A percentile compares a stretch with the other conserved stretches of the same genome.
Evolutionary conservation across 169 alveolate genomes (phyloP).

Genomic region (Eimeria mitis): DNA sequence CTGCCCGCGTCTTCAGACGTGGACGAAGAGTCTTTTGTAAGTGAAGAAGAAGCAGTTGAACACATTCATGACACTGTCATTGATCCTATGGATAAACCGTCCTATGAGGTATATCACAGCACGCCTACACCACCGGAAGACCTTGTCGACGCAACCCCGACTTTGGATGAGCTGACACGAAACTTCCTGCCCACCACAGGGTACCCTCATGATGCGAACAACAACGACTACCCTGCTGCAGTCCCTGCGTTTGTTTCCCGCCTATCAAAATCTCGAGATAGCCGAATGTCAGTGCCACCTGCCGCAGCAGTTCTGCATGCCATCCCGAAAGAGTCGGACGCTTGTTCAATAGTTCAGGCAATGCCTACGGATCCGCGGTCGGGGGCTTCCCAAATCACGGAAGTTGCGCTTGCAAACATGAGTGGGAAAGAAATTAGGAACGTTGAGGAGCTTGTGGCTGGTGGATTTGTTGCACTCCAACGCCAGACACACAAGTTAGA

Average conservation of each 20-base stretch:
- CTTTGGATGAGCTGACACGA: slow-evolving; percentile 34
- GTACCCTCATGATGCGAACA: slow-evolving; percentile 44
- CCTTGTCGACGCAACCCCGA: slow-evolving; percentile 55
- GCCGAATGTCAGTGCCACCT: slow-evolving; percentile 67
- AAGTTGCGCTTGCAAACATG: slow-evolving; percentile 29
- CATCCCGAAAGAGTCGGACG: slow-evolving; percentile 33
- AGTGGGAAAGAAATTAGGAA: slow-evolving; percentile 33
- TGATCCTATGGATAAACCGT: slow-evolving; percentile 16
- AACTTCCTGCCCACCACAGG: slow-evolving; percentile 55
- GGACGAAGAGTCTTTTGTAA: neutral
- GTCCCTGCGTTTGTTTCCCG: slow-evolving; percentile 50
- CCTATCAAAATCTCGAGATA: slow-evolving; percentile 27
- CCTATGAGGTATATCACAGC: slow-evolving; percentile 38
- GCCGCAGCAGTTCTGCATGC: slow-evolving; percentile 56
- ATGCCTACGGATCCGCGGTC: slow-evolving; percentile 71
- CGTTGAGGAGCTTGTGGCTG: slow-evolving; percentile 55
- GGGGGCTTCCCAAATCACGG: slow-evolving; percentile 47
- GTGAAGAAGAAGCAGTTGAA: slow-evolving; percentile 50
- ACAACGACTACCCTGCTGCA: slow-evolving; percentile 46
- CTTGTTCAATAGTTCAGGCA: slow-evolving; percentile 10
- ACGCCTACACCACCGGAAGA: slow-evolving; percentile 65
- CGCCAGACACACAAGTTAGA: slow-evolving; percentile 61
- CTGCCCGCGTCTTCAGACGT: neutral
- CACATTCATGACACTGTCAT: neutral
- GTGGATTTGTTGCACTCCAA: slow-evolving; percentile 66